Conservation (phyloP, 1,139 yeast species). For the Kurtzmaniella quercitrusa region DNA sequence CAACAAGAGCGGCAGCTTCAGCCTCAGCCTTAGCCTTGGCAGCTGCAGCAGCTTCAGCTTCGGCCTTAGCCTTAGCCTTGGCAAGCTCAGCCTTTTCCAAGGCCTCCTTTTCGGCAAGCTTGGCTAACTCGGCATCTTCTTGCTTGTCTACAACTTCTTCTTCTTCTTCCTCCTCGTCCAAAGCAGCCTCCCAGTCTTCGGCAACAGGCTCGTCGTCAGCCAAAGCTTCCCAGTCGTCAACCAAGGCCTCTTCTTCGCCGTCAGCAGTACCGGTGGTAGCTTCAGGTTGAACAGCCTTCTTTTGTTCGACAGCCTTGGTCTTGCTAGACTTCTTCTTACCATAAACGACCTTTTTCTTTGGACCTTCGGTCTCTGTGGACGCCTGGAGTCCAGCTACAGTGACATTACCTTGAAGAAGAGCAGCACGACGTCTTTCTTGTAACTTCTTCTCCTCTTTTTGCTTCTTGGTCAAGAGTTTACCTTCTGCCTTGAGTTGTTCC, state of each 20-base stretch:
- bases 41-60: conserved; percentile 14
- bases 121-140: conserved; percentile 11
- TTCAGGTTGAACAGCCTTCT: conserved; percentile 9
- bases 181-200: conserved; percentile 45
- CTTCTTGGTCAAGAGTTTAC: conserved; percentile 83
- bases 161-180: conserved; percentile 18
- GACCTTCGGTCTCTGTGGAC: conserved; percentile 21
- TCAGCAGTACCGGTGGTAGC: conserved; percentile 13
- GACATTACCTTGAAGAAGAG: conserved; percentile 71
- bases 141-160: conserved; percentile 11
- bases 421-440: conserved; percentile 87
- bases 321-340: conserved; percentile 63
- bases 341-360: conserved; percentile 70
- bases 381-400: conserved; percentile 68
- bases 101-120: conserved; percentile 13
- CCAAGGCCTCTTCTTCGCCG: conserved; percentile 48
- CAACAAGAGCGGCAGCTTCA: conserved; percentile 17
- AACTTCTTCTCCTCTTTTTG: conserved; percentile 90
- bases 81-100: conserved; percentile 21
- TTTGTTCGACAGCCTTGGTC: conserved; percentile 32
- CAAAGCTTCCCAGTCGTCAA: conserved; percentile 67
- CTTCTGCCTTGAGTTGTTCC: conserved; percentile 87
- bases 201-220: conserved; percentile 47
- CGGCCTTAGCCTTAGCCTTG: conserved; percentile 13
- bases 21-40: conserved; percentile 22